Evolutionary conservation across 2,329 filamentous ascomycete genomes (phyloP), one percentile per base, ranked within the genome.

Genomic region (Sarocladiaceae sp.): DNA sequence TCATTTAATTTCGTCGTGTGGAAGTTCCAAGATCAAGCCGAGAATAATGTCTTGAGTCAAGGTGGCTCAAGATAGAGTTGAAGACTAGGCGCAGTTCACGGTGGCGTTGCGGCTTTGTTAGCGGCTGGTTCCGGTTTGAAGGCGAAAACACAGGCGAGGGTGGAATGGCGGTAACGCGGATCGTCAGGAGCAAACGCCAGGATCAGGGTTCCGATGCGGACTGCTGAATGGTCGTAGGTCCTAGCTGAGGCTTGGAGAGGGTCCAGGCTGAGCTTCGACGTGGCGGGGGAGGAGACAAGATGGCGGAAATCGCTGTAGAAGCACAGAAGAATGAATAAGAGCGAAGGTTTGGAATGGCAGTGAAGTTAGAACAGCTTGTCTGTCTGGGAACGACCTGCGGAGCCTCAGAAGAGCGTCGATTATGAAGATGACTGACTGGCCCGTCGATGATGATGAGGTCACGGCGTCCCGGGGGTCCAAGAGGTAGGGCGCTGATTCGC

Each of bases 391-490:
- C 25, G 26, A 48, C 11, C 44, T 10, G 44, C 44, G 44, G 25
- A 48, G 44, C 26, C 44, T 33, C 26, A 31, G 50, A 35, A 39
- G 39, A 47, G 20, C 13, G 51, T n/a, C 17, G 33, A 52, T 29
- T 44, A 26, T 31, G 44, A 48, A 33, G 4, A 48, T 48, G 47
- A 25, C 15, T 4, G 44, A 48, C 29, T 36, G 50, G 57, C 36
- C 50, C 29, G 51, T 44, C 46, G 52, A 54, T 42, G 53, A 54
- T 60, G 58, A 60, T 59, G 59, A 60, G 60, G 59, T 62, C 60
- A 62, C 60, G 58, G 57, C 57, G 49, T 52, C 49, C 54, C 53
- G 53, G 54, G 54, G 53, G 18, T 15, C 4, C 25, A 42, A 26
- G 31, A 36, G 23, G 44, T 18, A n/a, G n/a, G 15, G 37, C 49